Percentiles rank a stretch among this genome's conserved stretches.
phyloP scores from a whole-genome alignment of 2,329 filamentous ascomycete genomes.

The Epichloe sp. region DNA sequence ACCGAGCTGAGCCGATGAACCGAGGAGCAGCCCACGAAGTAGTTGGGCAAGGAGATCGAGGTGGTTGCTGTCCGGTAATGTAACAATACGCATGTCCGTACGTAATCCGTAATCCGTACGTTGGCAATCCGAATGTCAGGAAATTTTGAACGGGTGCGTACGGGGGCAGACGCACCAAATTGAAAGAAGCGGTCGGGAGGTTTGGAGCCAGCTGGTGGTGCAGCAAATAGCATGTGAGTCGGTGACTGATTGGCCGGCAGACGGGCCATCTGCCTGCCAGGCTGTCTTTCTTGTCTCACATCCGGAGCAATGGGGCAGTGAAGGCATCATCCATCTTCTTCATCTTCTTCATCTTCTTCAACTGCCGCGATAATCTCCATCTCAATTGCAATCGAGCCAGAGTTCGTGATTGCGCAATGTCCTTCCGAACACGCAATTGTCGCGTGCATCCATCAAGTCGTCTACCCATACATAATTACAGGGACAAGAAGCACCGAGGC shows the following conservation, averaged over 20 bases:
- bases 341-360: background rate
- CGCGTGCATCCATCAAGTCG: too few relatives aligned
- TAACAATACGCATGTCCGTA: background rate
- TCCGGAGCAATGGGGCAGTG: too few relatives aligned
- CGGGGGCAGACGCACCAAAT: background rate
- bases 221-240: constrained; percentile 1
- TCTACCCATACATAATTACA: too few relatives aligned
- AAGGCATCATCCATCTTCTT: too few relatives aligned
- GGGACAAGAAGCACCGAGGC: too few relatives aligned
- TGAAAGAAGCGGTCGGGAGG: background rate
- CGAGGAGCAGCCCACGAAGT: background rate
- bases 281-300: too few relatives aligned
- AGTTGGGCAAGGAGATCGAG: constrained; percentile 1
- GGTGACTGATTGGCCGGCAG: constrained; percentile 3
- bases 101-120: background rate
- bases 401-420: too few relatives aligned
- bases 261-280: too few relatives aligned
- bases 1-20: background rate
- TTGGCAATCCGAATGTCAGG: too few relatives aligned
- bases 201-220: background rate
- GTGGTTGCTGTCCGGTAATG: background rate
- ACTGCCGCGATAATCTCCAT: background rate
- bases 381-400: too few relatives aligned
- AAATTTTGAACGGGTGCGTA: too few relatives aligned
- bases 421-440: too few relatives aligned